Evolutionary conservation across 305 asterid genomes (phyloP).

Genomic region (Fraxinus velutina): DNA sequence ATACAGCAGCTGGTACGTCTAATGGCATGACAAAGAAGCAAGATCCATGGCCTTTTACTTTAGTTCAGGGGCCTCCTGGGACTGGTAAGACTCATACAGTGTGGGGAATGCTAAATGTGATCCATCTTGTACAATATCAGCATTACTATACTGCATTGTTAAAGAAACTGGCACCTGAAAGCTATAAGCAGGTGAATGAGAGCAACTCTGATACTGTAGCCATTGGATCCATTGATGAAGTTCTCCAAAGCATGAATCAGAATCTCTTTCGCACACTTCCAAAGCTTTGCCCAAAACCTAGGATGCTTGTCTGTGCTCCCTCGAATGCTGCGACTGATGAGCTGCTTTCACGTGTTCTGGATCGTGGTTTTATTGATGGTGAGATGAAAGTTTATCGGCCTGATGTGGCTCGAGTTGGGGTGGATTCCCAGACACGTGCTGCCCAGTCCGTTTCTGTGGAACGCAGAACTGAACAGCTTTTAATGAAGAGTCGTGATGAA

Average conservation of each 20-base stretch:
- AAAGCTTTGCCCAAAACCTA: slow-evolving; percentile 94
- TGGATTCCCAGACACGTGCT: slow-evolving; percentile 96
- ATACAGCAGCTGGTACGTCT: slow-evolving; percentile 96
- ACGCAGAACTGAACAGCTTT: slow-evolving; percentile 89
- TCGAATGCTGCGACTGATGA: slow-evolving; percentile 99
- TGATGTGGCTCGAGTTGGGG: slow-evolving; percentile 97
- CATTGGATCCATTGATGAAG: slow-evolving; percentile 93
- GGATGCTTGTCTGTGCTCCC: slow-evolving; percentile 99
- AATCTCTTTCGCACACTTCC: slow-evolving; percentile 95
- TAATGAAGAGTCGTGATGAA: slow-evolving; percentile 80
- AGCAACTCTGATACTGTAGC: slow-evolving; percentile 62
- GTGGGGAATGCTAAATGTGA: slow-evolving; percentile 99
- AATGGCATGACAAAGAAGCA: slow-evolving; percentile 77
- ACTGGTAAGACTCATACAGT: slow-evolving; percentile 99
- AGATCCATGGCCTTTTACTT: slow-evolving; percentile 98
- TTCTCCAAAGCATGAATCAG: slow-evolving; percentile 97
- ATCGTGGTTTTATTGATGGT: slow-evolving; percentile 97
- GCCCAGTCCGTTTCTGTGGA: slow-evolving; percentile 99
- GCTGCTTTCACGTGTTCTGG: slow-evolving; percentile 91
- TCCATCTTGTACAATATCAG: slow-evolving; percentile 99
- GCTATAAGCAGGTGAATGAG: slow-evolving; percentile 88
- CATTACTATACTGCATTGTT: slow-evolving; percentile 94
- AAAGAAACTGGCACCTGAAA: slow-evolving; percentile 96
- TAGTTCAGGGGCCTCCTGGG: slow-evolving; percentile 99
- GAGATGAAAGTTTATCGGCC: slow-evolving; percentile 99